phyloP scores from a whole-genome alignment of 192 early-diverging fungal genomes.

The Backusella tarrabulga region DNA sequence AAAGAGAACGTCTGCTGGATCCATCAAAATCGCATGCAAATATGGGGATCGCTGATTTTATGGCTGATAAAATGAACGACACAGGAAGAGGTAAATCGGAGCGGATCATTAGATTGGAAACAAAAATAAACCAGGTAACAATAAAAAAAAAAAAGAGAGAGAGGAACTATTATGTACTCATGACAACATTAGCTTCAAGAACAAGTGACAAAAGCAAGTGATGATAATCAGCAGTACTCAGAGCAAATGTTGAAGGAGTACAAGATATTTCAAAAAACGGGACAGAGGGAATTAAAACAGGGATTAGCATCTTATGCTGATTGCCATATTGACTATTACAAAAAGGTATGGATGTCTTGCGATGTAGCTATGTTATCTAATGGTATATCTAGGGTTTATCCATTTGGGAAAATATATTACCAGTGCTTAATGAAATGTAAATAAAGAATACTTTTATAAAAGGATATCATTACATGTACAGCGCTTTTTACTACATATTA shows the following conservation, averaged over 20 bases:
- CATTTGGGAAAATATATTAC: slow-evolving; percentile 13
- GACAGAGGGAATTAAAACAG: slow-evolving; percentile 78
- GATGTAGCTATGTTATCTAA: too few relatives aligned
- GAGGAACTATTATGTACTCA: not conserved
- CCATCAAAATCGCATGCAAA: slow-evolving; percentile 24
- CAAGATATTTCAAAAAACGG: slow-evolving; percentile 76
- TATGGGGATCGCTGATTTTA: slow-evolving; percentile 63
- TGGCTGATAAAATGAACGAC: slow-evolving; percentile 86
- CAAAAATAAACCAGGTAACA: slow-evolving; percentile 64
- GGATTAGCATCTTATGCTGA: slow-evolving; percentile 70
- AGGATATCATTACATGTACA: too few relatives aligned
- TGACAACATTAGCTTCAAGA: slow-evolving; percentile 62
- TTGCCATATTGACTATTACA: slow-evolving; percentile 79
- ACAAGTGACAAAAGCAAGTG: slow-evolving; percentile 70
- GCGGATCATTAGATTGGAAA: slow-evolving; percentile 67
- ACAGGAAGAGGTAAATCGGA: slow-evolving; percentile 83
- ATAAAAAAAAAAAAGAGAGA: slow-evolving; percentile 55
- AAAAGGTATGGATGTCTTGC: slow-evolving; percentile 50
- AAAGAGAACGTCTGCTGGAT: slow-evolving; percentile 66
- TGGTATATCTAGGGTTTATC: slow-evolving; percentile 43
- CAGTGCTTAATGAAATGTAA: not conserved
- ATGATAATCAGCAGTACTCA: slow-evolving; percentile 67
- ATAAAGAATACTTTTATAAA: not conserved
- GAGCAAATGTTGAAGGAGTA: slow-evolving; percentile 76
- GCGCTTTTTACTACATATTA: too few relatives aligned